Percentiles rank a stretch among this genome's conserved stretches.
Evolutionary conservation across 192 early-diverging fungal genomes (phyloP).

Genomic region (Linnemannia zychae): DNA sequence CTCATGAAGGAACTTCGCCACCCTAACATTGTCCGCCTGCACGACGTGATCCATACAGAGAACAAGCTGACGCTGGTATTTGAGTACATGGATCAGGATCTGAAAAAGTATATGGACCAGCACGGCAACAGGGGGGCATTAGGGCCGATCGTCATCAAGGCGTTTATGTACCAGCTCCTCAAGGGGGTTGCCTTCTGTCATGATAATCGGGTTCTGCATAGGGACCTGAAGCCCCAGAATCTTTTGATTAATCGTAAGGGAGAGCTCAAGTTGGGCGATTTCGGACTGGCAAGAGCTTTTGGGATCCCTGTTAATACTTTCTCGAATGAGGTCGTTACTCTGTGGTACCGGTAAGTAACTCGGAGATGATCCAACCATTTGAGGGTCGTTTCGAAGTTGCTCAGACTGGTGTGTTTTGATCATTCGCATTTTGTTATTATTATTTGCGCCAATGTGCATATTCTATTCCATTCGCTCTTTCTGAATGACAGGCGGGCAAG

Average conservation of each 20-base stretch:
- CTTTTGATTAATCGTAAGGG: slow-evolving; percentile 84
- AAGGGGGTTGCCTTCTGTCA: slow-evolving; percentile 89
- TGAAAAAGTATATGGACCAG: slow-evolving; percentile 90
- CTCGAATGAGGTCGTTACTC: slow-evolving; percentile 98
- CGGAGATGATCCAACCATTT: no score
- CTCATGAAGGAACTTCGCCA: slow-evolving; percentile 97
- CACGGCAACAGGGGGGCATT: slow-evolving; percentile 77
- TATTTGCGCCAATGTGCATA: slow-evolving; percentile 1
- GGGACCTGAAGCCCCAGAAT: slow-evolving; percentile 91
- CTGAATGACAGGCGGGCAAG: neutral
- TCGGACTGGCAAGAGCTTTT: slow-evolving; percentile 86
- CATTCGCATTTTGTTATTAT: neutral
- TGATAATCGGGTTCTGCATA: slow-evolving; percentile 86
- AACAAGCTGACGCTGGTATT: slow-evolving; percentile 89
- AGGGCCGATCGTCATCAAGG: slow-evolving; percentile 75
- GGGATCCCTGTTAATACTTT: slow-evolving; percentile 94
- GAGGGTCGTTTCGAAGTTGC: no score
- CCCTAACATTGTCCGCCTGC: slow-evolving; percentile 88
- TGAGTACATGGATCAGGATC: slow-evolving; percentile 90
- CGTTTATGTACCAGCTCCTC: slow-evolving; percentile 86
- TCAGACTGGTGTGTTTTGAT: neutral
- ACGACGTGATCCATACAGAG: slow-evolving; percentile 89
- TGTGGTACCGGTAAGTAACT: slow-evolving; percentile 87
- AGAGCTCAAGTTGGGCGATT: slow-evolving; percentile 88
- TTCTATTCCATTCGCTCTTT: slow-evolving; percentile 5